Conservation (phyloP, 2,329 filamentous ascomycete genomes). For the Stemphylium beticola region DNA sequence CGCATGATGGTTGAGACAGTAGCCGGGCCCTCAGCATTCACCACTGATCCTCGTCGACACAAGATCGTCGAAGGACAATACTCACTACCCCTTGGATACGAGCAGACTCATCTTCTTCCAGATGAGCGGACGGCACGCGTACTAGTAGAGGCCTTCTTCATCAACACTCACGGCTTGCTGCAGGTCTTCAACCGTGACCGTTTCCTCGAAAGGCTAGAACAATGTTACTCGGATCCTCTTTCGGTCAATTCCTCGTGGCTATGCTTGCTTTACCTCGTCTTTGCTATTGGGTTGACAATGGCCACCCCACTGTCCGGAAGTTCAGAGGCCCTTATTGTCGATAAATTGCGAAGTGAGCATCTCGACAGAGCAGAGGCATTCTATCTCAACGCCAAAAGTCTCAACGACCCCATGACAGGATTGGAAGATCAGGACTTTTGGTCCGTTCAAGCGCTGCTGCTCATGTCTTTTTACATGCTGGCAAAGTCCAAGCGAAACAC, state of each 20-base stretch:
- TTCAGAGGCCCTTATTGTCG: constrained; percentile 58
- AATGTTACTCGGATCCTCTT: constrained; percentile 63
- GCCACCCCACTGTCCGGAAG: constrained; percentile 60
- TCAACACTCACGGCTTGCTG: constrained; percentile 67
- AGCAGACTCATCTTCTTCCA: constrained; percentile 61
- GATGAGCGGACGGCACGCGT: constrained; percentile 61
- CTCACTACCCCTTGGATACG: constrained; percentile 54
- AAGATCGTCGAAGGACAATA: constrained; percentile 64
- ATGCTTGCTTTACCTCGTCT: constrained; percentile 66
- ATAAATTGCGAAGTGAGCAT: constrained; percentile 57
- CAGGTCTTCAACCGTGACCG: constrained; percentile 63
- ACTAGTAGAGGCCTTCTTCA: constrained; percentile 66
- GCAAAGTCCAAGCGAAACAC: constrained; percentile 67
- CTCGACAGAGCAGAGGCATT: constrained; percentile 66
- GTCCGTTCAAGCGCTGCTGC: constrained; percentile 67
- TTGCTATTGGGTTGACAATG: constrained; percentile 68
- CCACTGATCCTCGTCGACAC: constrained; percentile 62
- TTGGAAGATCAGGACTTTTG: constrained; percentile 70
- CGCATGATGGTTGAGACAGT: constrained; percentile 65
- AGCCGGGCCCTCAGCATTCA: constrained; percentile 63
- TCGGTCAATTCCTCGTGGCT: constrained; percentile 59
- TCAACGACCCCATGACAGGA: constrained; percentile 56
- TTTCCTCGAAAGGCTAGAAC: constrained; percentile 59
- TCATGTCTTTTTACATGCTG: constrained; percentile 71
- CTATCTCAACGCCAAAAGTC: constrained; percentile 64